Conservation (phyloP, 2,329 filamentous ascomycete species). For the Fusarium nisikadoi region DNA sequence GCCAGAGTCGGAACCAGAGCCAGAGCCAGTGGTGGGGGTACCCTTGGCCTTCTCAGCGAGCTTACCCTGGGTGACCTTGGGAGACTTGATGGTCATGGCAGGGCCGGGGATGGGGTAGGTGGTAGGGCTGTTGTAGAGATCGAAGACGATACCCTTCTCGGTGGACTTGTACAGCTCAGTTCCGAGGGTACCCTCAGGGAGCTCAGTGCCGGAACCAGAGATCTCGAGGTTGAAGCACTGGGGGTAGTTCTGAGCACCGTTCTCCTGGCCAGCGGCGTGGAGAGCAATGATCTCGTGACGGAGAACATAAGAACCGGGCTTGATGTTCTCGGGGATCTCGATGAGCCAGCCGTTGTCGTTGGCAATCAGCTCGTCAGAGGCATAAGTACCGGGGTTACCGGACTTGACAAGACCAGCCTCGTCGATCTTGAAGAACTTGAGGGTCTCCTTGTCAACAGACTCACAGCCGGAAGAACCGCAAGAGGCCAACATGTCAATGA, state of each 20-base stretch:
- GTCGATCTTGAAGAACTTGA: slow-evolving; percentile 74
- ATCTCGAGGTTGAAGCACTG: slow-evolving; percentile 63
- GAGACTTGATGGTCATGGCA: slow-evolving; percentile 35
- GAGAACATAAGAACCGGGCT: slow-evolving; percentile 58
- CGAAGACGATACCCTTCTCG: slow-evolving; percentile 50
- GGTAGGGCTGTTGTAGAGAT: slow-evolving; percentile 45
- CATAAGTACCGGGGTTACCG: slow-evolving; percentile 51
- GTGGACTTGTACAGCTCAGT: slow-evolving; percentile 46
- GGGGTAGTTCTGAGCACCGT: slow-evolving; percentile 63
- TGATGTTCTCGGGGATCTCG: slow-evolving; percentile 50
- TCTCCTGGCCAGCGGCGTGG: slow-evolving; percentile 54
- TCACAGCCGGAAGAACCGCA: slow-evolving; percentile 65
- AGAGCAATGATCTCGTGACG: slow-evolving; percentile 65
- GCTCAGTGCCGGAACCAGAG: slow-evolving; percentile 53
- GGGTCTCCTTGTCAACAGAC: slow-evolving; percentile 61
- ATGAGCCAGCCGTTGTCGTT: slow-evolving; percentile 51
- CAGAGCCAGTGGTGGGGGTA: slow-evolving; percentile 20
- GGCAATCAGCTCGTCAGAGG: slow-evolving; percentile 55
- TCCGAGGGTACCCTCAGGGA: slow-evolving; percentile 48
- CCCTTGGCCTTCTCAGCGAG: slow-evolving; percentile 26
- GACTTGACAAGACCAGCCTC: slow-evolving; percentile 63
- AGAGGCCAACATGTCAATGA: slow-evolving; percentile 72
- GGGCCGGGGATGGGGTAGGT: slow-evolving; percentile 47
- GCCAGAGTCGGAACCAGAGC: neutral
- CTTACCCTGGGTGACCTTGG: slow-evolving; percentile 32